Conservation (phyloP, 1,139 yeast genomes). For the Scheffersomyces segobiensis region DNA sequence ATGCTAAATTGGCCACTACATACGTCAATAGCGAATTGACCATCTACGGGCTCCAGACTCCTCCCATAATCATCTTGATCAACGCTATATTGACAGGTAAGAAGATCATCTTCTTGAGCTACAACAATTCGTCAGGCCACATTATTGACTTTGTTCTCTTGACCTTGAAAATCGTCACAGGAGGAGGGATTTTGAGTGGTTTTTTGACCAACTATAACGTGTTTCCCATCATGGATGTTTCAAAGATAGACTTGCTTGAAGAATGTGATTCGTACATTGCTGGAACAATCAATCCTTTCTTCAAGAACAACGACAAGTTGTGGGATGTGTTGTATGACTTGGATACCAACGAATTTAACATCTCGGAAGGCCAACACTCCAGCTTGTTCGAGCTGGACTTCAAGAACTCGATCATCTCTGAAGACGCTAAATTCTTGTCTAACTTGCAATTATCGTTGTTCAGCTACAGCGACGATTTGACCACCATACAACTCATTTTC, state of each 20-base stretch:
- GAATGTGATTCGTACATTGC: slow-evolving; percentile 59
- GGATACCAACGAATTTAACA: slow-evolving; percentile 46
- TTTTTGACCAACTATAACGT: slow-evolving; percentile 47
- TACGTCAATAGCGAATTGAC: slow-evolving; percentile 41
- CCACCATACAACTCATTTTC: slow-evolving; percentile 48
- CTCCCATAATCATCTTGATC: slow-evolving; percentile 55
- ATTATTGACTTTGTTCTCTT: slow-evolving; percentile 58
- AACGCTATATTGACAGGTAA: slow-evolving; percentile 62
- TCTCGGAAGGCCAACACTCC: slow-evolving; percentile 21
- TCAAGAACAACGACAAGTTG: slow-evolving; percentile 53
- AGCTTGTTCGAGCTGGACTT: slow-evolving; percentile 15
- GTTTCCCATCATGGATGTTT: slow-evolving; percentile 64
- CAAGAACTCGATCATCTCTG: slow-evolving; percentile 42
- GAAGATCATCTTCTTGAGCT: slow-evolving; percentile 53
- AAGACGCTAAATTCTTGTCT: slow-evolving; percentile 49
- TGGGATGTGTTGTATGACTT: slow-evolving; percentile 65
- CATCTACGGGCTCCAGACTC: slow-evolving; percentile 59
- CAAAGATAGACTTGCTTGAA: slow-evolving; percentile 57
- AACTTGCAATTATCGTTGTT: slow-evolving; percentile 45
- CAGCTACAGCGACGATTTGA: slow-evolving; percentile 50
- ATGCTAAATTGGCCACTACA: slow-evolving; percentile 32
- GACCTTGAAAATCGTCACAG: slow-evolving; percentile 53
- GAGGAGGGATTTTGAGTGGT: slow-evolving; percentile 60
- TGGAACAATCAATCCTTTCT: slow-evolving; percentile 69
- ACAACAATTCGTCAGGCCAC: slow-evolving; percentile 54